Evolutionary conservation across 495 filamentous ascomycete species (phyloP).

Genomic region (Aspergillus incahuasiensis): DNA sequence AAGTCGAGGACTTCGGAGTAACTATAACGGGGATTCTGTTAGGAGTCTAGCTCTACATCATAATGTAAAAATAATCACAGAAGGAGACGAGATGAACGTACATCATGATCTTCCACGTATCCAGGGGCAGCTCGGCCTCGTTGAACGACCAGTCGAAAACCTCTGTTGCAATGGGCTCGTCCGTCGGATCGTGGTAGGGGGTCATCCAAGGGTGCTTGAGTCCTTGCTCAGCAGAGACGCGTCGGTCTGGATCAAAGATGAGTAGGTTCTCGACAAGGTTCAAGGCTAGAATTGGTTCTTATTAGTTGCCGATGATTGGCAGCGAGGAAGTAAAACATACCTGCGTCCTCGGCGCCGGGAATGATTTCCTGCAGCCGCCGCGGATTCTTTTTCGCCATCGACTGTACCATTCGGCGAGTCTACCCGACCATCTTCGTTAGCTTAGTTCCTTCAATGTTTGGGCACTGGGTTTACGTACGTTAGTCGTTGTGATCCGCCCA

Average conservation of each 20-base stretch:
- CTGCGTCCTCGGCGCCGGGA: slow-evolving; percentile 80
- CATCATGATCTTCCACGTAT: slow-evolving; percentile 99
- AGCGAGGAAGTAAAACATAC: slow-evolving; percentile 40
- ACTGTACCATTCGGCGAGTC: slow-evolving; percentile 94
- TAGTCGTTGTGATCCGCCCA: slow-evolving; percentile 94
- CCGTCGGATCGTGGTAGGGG: slow-evolving; percentile 94
- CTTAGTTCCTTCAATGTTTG: not conserved
- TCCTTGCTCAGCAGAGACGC: slow-evolving; percentile 76
- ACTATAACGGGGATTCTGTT: slow-evolving; percentile 46
- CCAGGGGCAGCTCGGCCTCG: slow-evolving; percentile 89
- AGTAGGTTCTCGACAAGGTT: slow-evolving; percentile 59
- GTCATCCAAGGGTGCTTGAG: slow-evolving; percentile 87
- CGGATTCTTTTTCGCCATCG: slow-evolving; percentile 82
- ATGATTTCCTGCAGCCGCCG: slow-evolving; percentile 85
- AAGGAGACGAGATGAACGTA: slow-evolving; percentile 41
- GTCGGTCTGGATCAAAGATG: slow-evolving; percentile 92
- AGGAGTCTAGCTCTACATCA: not conserved
- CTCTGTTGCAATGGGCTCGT: slow-evolving; percentile 89
- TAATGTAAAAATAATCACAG: not conserved
- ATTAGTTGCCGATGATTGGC: not conserved
- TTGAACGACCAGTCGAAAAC: slow-evolving; percentile 99
- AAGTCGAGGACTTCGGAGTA: slow-evolving; percentile 99
- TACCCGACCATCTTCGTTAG: slow-evolving; percentile 27
- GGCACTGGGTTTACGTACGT: slow-evolving; percentile 53
- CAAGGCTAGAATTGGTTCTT: not conserved